Evolutionary conservation across 2,329 filamentous ascomycete species (phyloP).

Genomic region (Monosporascus sp.): DNA sequence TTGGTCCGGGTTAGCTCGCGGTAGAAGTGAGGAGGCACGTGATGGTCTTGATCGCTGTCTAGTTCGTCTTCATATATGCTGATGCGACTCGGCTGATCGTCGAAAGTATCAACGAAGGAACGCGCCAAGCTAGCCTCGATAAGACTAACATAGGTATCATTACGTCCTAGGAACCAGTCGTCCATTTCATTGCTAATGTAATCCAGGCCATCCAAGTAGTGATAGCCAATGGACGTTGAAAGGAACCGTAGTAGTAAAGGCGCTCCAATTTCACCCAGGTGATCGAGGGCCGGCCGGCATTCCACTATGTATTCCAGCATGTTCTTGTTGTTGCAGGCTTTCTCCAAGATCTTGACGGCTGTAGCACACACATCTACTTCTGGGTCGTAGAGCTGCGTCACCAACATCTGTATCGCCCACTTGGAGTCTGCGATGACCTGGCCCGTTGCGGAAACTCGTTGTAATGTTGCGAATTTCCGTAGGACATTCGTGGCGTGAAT

Average conservation of each 20-base stretch:
- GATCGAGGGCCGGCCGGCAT: conserved; percentile 88
- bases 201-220: conserved; percentile 93
- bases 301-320: conserved; percentile 95
- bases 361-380: conserved; percentile 96
- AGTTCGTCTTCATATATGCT: conserved; percentile 55
- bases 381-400: conserved; percentile 96
- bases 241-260: conserved; percentile 87
- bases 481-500: conserved; percentile 85
- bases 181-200: conserved; percentile 99
- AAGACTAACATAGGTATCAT: conserved; percentile 90
- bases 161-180: conserved; percentile 96
- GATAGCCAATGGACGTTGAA: conserved; percentile 93
- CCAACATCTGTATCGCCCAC: conserved; percentile 94
- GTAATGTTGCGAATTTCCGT: conserved; percentile 73
- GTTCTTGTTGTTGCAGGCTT: conserved; percentile 88
- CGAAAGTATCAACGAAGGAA: conserved; percentile 66
- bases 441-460: conserved; percentile 32
- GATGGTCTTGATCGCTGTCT: conserved; percentile 50
- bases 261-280: conserved; percentile 93
- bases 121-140: conserved; percentile 94
- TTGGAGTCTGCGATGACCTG: conserved; percentile 64
- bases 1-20: conserved; percentile 87
- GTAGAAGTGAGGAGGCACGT: conserved; percentile 96
- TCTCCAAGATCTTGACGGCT: conserved; percentile 94
- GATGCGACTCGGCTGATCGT: conserved; percentile 52